These are phyloP conservation scores for Ceratocystis huliohia DNA, from an alignment of 2,329 filamentous ascomycete genomes.

Conservation along the genomic window DNA sequence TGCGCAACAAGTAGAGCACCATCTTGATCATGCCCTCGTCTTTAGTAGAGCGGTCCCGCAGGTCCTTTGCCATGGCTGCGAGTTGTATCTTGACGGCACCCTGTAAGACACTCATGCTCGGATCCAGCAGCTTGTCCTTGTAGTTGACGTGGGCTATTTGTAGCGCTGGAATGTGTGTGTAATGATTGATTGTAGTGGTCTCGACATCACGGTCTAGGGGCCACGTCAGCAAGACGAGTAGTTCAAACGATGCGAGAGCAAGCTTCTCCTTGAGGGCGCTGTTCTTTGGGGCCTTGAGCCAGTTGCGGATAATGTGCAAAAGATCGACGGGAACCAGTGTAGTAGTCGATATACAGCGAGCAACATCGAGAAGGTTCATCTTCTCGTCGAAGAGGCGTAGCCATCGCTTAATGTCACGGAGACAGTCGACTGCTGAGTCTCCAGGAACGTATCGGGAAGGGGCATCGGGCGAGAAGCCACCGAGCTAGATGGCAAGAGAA, in stretches of 20 bases:
- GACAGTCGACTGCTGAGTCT: conserved; percentile 80
- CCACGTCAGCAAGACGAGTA: conserved; percentile 89
- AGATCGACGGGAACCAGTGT: conserved; percentile 86
- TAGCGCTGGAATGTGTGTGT: conserved; percentile 79
- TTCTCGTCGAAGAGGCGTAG: conserved; percentile 89
- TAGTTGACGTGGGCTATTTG: conserved; percentile 80
- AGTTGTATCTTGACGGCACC: conserved; percentile 69
- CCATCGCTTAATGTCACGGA: conserved; percentile 93
- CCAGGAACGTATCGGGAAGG: conserved; percentile 77
- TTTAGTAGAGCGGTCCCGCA: conserved; percentile 60
- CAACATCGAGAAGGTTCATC: conserved; percentile 85
- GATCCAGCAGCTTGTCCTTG: conserved; percentile 80
- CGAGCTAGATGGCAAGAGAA: conserved; percentile 48
- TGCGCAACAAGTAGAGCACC: conserved; percentile 76
- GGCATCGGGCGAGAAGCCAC: conserved; percentile 66
- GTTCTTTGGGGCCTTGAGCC: conserved; percentile 59
- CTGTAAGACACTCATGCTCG: conserved; percentile 62
- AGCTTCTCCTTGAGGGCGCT: conserved; percentile 66
- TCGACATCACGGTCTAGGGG: conserved; percentile 68
- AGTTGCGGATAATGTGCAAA: conserved; percentile 73
- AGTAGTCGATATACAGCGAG: conserved; percentile 78
- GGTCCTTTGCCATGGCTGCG: conserved; percentile 69
- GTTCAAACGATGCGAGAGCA: conserved; percentile 74
- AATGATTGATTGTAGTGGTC: conserved; percentile 82
- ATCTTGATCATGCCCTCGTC: conserved; percentile 91